Percentiles rank a stretch among this genome's conserved stretches.
phyloP scores from a whole-genome alignment of 495 filamentous ascomycete species.

The Aspergillus homomorphus region DNA sequence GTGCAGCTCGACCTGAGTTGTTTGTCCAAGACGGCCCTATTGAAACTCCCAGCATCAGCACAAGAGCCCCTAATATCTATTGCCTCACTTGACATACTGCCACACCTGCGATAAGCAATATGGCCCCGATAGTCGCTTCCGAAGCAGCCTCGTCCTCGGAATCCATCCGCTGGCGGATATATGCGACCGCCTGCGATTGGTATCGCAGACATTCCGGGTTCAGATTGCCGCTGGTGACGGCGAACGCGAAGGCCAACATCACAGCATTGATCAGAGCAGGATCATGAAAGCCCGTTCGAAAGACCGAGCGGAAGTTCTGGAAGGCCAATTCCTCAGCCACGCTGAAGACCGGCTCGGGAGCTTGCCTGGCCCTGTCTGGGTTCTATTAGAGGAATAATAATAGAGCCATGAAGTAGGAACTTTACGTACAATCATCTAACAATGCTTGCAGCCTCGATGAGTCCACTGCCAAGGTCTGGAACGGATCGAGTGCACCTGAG shows the following conservation, averaged over 20 bases:
- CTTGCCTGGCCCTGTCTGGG: conserved; percentile 16
- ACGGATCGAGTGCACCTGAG: conserved; percentile 19
- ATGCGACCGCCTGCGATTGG: conserved; percentile 27
- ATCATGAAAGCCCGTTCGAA: conserved; percentile 29
- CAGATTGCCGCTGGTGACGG: conserved; percentile 18
- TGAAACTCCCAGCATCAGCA: not conserved
- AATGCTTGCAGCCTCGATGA: conserved; percentile 30
- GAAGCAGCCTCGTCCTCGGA: conserved; percentile 24
- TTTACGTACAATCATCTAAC: conserved; percentile 28
- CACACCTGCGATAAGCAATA: conserved; percentile 35
- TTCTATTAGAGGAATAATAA: conserved; percentile 1
- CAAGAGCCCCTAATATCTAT: not conserved
- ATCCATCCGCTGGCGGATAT: conserved; percentile 31
- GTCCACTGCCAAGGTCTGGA: conserved; percentile 29
- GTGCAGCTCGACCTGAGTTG: conserved; percentile 31
- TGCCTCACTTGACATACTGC: conserved; percentile 24
- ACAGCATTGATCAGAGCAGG: conserved; percentile 35
- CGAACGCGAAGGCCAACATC: conserved; percentile 34
- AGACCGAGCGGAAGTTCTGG: conserved; percentile 33
- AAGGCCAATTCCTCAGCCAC: conserved; percentile 33
- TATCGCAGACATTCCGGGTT: conserved; percentile 32
- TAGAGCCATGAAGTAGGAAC: not conserved
- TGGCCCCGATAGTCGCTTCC: conserved; percentile 38
- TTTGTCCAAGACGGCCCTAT: conserved; percentile 32
- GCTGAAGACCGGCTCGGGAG: conserved; percentile 33